A percentile compares a stretch with the other conserved stretches of the same genome.
phyloP scores from a whole-genome alignment of 2,329 filamentous ascomycete species.

The Talaromyces sp. region DNA sequence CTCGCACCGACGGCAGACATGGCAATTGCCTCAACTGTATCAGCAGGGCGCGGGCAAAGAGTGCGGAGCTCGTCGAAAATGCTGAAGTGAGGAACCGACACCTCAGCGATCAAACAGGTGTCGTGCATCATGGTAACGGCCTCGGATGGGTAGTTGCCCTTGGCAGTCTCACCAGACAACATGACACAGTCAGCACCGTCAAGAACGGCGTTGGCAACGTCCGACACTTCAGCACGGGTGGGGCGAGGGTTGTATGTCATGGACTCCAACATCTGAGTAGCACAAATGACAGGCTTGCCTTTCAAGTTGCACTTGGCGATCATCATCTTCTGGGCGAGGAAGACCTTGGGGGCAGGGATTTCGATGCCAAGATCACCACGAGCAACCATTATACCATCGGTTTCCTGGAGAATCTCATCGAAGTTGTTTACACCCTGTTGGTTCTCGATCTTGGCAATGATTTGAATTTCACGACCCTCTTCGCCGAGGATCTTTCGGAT shows the following conservation, averaged over 20 bases:
- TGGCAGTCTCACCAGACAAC: conserved; percentile 98
- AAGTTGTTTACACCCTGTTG: conserved; percentile 99
- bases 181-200: conserved; percentile 99
- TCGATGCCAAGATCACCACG: conserved; percentile 98
- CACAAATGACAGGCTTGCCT: conserved; percentile 97
- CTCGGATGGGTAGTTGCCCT: conserved; percentile 89
- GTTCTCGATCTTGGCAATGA: conserved; percentile 99
- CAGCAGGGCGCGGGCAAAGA: conserved; percentile 75
- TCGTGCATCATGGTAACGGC: conserved; percentile 98
- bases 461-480: conserved; percentile 93
- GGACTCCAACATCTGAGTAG: conserved; percentile 99
- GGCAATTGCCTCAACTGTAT: conserved; percentile 86
- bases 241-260: conserved; percentile 99
- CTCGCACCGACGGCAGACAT: conserved; percentile 96
- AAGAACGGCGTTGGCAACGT: conserved; percentile 96
- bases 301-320: conserved; percentile 99
- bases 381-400: conserved; percentile 99
- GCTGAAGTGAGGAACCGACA: conserved; percentile 93
- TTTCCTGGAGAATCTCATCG: conserved; percentile 89
- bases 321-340: conserved; percentile 99
- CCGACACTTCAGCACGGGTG: conserved; percentile 95
- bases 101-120: conserved; percentile 92
- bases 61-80: conserved; percentile 93
- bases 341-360: conserved; percentile 96
- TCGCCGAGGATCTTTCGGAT: conserved; percentile 89